Evolutionary conservation across 768 basidiomycete species (phyloP).

Genomic region (Podaxis carcinomalis): DNA sequence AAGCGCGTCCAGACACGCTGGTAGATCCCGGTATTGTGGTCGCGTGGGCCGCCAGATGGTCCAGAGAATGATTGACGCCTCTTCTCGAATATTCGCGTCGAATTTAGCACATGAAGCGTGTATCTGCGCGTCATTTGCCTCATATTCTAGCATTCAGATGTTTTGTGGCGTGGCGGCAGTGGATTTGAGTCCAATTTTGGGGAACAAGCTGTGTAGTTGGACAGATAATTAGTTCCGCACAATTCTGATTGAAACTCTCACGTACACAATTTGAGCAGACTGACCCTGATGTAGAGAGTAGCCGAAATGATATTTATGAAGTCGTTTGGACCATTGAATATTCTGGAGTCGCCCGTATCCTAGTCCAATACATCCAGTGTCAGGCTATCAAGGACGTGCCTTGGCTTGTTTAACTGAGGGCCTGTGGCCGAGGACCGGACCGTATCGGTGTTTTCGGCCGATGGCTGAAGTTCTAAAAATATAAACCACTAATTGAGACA

Average conservation of each 20-base stretch:
- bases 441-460: too few relatives aligned
- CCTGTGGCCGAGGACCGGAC: too few relatives aligned
- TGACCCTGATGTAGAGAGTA: too few relatives aligned
- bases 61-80: conserved; percentile 38
- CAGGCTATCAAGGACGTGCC: too few relatives aligned
- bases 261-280: not conserved
- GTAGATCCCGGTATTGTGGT: conserved; percentile 25
- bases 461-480: too few relatives aligned
- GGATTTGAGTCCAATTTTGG: not conserved
- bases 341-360: too few relatives aligned
- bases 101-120: conserved; percentile 26
- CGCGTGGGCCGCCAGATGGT: conserved; percentile 30
- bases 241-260: not conserved
- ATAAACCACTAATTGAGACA: too few relatives aligned
- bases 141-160: conserved; percentile 3
- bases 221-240: too few relatives aligned
- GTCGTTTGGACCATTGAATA: too few relatives aligned
- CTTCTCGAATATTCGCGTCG: conserved; percentile 32
- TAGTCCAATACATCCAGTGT: too few relatives aligned
- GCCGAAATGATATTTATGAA: too few relatives aligned
- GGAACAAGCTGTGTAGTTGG: not conserved
- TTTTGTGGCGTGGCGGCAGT: not conserved
- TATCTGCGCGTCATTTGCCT: conserved; percentile 24
- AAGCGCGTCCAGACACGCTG: conserved; percentile 30
- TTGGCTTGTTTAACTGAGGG: too few relatives aligned